Evolutionary conservation across 1,139 yeast genomes (phyloP), one percentile per base, ranked within the genome.

Genomic region (Suzukiozyma palmioleophila): DNA sequence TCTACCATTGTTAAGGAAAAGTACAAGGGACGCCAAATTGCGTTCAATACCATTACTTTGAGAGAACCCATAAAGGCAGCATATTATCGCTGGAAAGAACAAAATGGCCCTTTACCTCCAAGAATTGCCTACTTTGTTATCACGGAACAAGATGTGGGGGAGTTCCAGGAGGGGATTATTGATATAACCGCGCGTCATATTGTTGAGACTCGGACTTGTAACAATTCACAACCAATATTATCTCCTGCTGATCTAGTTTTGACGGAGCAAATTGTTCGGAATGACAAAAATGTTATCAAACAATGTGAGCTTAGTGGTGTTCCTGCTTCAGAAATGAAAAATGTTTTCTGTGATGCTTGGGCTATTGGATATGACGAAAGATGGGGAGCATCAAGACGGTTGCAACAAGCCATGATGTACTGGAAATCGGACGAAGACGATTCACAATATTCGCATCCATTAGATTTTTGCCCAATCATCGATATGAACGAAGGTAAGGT

Each of bases 341-440:
- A 79, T 52, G 75, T 82, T 41, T 84, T 81, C 69, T 84, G 92
- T 67, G 94, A 84, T 56, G 90, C 83, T 51, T 84, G 84, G 96
- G 82, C 92, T 37, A 82, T 84, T 56, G 92, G 92, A 43, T 83
- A 79, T 57, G 94, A 84, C 57, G 92, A 83, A 62, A 75, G 92
- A 64, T 84, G 89, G 81, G 94, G 89, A 35, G 77, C 83, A 37
- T 70, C 80, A 37, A 80, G 80, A 56, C 73, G 94, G 62, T 73
- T 84, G 48, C 92, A 84, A 62, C 94, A 84, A 62, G 90, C 90
- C 30, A 74, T 84, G 60, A 74, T 84, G 76, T 84, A 82, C 67
- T 84, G 81, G 74, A 75, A 89, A 64, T 69, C 79, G n/a, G 70
- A 81, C 53, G 88, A 81, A 60, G 86, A 84, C 56, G 92, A 84